Evolutionary conservation across 352 stramenopile species (phyloP), one percentile per base, ranked within the genome.

Genomic region (Phytophthora chlamydospora): DNA sequence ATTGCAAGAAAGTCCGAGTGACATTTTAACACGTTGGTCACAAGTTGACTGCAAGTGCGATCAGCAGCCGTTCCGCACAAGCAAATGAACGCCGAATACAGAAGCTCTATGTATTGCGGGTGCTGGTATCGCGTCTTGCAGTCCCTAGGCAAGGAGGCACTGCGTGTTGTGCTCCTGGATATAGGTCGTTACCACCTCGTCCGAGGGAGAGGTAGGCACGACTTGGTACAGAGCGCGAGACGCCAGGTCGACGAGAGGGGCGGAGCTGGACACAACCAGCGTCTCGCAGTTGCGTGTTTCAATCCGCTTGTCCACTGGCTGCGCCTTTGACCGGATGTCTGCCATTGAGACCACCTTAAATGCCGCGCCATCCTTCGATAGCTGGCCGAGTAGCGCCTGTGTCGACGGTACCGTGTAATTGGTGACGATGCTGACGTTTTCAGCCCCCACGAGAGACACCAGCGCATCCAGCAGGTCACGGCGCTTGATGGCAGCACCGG

Each of bases 21-120:
- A 54, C 53, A 41, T 55, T 43, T 60, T 55, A 53, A 39, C 45
- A 55, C 35, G 38, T 60, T 56, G 51, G 36, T 48, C 38, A 31
- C 46, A 52, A 48, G 24, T 48, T 48, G 42, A 39, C 14, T 34
- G 16, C 16, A 24, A 48, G 16, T 40, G 31, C 51, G 57, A 53
- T n/a, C 40, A 47, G 44, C 35, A 46, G 31, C 24, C 27, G 31
- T 50, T 17, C 17, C 13, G 36, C 43, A 54, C 55, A 52, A 66
- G 42, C 48, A 58, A 65, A 62, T 61, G 48, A 62, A 60, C 62
- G 43, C 52, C 27, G 34, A 56, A 62, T 65, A 69, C 62, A 58
- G 47, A 62, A 58, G 40, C 40, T 75, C 55, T 70, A 77, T 77
- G 56, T 72, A 80, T 76, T 66, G 49, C 53, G 59, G 33, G 21